phyloP scores from a whole-genome alignment of 164 flowering plant genomes.

The Umbilicus rupestris region DNA sequence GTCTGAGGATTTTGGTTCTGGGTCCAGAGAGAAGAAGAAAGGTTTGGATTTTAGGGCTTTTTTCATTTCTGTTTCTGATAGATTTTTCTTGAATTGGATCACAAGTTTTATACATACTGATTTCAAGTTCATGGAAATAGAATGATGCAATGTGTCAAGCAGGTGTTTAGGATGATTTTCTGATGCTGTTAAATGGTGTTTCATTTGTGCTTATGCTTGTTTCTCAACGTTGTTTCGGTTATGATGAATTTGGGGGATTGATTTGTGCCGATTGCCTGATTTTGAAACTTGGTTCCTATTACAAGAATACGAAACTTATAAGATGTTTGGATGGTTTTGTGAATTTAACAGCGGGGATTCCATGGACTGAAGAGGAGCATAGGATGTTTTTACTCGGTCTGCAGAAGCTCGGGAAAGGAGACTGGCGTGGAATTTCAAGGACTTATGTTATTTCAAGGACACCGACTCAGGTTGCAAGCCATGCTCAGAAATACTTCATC shows the following conservation, averaged over 20 bases:
- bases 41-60: conserved; percentile 24
- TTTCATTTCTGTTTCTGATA: no score
- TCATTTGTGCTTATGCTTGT: no score
- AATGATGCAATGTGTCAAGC: no score
- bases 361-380: conserved; percentile 95
- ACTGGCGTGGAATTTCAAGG: conserved; percentile 93
- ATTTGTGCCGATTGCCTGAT: background rate
- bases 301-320: no score
- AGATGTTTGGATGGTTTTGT: no score
- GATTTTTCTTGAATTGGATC: no score
- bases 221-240: no score
- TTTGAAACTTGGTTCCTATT: background rate
- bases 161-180: no score
- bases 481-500: conserved; percentile 85
- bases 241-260: no score
- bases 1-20: conserved; percentile 80
- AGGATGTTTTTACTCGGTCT: conserved; percentile 80
- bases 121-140: no score
- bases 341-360: conserved; percentile 36
- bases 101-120: no score
- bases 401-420: conserved; percentile 91
- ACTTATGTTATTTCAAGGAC: conserved; percentile 76
- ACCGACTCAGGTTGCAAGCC: conserved; percentile 89
- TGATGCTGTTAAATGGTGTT: background rate
- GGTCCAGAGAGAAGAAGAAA: conserved; percentile 82